Evolutionary conservation across 2,329 filamentous ascomycete genomes (phyloP), one percentile per base, ranked within the genome.

Genomic region (Juglanconis sp.): DNA sequence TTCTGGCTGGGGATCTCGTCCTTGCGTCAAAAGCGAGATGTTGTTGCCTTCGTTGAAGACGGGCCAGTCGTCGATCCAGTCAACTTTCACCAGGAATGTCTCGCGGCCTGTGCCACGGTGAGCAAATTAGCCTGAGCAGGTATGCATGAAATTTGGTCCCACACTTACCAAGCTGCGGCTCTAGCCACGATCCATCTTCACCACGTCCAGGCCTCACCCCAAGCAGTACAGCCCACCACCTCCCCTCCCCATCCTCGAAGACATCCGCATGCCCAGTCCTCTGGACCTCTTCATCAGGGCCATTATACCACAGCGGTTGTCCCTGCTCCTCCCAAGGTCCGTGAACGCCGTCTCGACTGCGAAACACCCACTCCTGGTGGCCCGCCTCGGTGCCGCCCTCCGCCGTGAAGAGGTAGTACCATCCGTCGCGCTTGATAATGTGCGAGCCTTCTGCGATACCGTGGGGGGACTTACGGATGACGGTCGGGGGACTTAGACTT

Each of bases 51-150:
- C 68, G 56, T 83, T 82, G 60, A 83, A 76, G 0, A 82, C 67
- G 0, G 81, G 81, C 80, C 81, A 83, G 61, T 79, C 77, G 47
- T 82, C 70, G 8, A 74, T 68, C 81, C 81, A 84, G 5, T 77
- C 72, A 0, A 83, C 73, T 0, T 75, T 75, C 11, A 81, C 75
- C 1, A 85, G 66, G 57, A 83, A 82, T 0, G 79, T 79, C 65
- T 84, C 81, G 0, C 79, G 71, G 0, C 79, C 79, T 76, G 17
- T 7, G 15, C 8, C 1, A 4, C 2, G 11, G 40, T 53, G n/a
- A 63, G 47, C 48, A 53, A 44, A 44, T 24, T 2, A 24, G 24
- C 24, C 24, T 24, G 42, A 7, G 8, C 42, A 44, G 5, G 5
- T 13, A 13, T 6, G 6, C 42, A 7, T 13, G 24, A 15, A 44